Evolutionary conservation across 1,139 yeast genomes (phyloP).

Genomic region (Yamadazyma atlantica): DNA sequence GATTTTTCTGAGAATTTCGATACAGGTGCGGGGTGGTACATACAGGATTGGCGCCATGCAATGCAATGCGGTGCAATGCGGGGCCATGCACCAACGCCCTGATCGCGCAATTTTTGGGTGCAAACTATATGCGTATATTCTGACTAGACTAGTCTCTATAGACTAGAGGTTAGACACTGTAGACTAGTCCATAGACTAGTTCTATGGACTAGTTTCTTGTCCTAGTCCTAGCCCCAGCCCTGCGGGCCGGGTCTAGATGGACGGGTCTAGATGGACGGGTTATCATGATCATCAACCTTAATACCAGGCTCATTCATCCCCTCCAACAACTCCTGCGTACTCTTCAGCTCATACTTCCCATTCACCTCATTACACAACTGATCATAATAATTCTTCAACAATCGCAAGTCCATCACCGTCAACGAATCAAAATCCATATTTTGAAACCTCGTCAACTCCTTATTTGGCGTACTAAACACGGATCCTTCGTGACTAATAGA

Average conservation of each 20-base stretch:
- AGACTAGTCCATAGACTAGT: no score
- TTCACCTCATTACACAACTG: slow-evolving; percentile 31
- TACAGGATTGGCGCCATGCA: no score
- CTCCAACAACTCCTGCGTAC: slow-evolving; percentile 15
- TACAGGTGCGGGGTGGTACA: not conserved
- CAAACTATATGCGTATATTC: no score
- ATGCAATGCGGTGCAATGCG: no score
- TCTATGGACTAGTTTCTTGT: no score
- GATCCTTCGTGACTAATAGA: slow-evolving; percentile 16
- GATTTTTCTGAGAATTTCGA: slow-evolving; percentile 1
- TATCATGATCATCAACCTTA: no score
- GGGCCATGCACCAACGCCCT: no score
- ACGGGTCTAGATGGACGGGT: not conserved
- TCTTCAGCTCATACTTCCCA: slow-evolving; percentile 16
- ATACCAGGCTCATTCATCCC: no score
- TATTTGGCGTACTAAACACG: slow-evolving; percentile 19
- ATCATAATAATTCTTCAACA: slow-evolving; percentile 36
- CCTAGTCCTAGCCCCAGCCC: no score
- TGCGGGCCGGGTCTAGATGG: not conserved
- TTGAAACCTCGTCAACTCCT: slow-evolving; percentile 34
- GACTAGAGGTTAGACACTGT: no score
- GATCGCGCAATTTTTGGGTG: no score
- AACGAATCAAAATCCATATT: slow-evolving; percentile 37
- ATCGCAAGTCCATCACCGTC: slow-evolving; percentile 35
- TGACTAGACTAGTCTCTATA: no score